phyloP scores from a whole-genome alignment of 2,329 filamentous ascomycete species.

The Teratosphaeria epicoccoides region DNA sequence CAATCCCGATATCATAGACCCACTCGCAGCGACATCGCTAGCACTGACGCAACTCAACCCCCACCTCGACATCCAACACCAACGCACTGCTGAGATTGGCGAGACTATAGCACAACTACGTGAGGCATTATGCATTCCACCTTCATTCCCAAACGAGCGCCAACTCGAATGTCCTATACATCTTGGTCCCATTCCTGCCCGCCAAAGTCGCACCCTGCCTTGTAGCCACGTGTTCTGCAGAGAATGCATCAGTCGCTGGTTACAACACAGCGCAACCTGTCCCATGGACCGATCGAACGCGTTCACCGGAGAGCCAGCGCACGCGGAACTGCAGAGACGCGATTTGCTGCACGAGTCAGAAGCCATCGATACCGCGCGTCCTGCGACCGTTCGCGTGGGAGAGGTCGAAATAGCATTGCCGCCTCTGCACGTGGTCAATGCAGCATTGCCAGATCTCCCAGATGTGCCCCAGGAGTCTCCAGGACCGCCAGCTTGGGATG shows the following conservation, averaged over 20 bases:
- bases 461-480: not conserved
- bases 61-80: not conserved
- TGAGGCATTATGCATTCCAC: not conserved
- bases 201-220: slow-evolving; percentile 1
- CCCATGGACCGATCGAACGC: not conserved
- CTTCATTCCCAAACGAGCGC: not conserved
- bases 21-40: not conserved
- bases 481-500: not conserved
- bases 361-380: not conserved
- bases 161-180: slow-evolving; percentile 1
- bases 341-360: not conserved
- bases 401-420: not conserved
- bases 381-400: not conserved
- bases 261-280: not conserved
- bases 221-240: slow-evolving; percentile 4
- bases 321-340: not conserved
- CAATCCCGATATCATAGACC: not conserved
- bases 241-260: slow-evolving; percentile 3
- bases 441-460: not conserved
- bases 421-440: not conserved
- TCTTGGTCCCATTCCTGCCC: not conserved
- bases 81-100: not conserved
- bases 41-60: not conserved
- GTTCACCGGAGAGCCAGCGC: not conserved
- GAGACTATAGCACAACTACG: not conserved